Percentiles rank a stretch among this genome's conserved stretches.
Evolutionary conservation across 129 eudicot genomes (phyloP).

Genomic region (Chrysanthemum makinoi): DNA sequence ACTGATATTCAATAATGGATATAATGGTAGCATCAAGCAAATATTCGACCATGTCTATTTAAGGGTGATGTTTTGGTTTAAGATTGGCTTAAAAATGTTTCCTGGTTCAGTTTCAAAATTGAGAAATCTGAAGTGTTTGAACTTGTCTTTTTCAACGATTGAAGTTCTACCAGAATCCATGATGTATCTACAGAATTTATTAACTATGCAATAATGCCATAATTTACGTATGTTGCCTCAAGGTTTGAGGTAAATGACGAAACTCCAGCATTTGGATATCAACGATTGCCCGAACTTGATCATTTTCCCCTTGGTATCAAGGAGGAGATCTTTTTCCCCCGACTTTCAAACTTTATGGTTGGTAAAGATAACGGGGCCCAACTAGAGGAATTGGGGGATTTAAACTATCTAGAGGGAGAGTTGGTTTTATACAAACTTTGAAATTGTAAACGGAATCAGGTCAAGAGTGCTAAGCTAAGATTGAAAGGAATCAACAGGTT

Average conservation of each 20-base stretch:
- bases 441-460: background rate
- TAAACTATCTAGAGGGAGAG: background rate
- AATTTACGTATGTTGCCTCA: background rate
- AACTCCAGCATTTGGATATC: background rate
- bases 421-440: background rate
- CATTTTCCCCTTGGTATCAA: conserved; percentile 1
- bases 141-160: conserved; percentile 19
- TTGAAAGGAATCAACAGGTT: background rate
- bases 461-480: conserved; percentile 3
- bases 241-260: conserved; percentile 1
- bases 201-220: background rate
- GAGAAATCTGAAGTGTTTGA: conserved; percentile 26
- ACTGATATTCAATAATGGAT: background rate
- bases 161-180: conserved; percentile 35
- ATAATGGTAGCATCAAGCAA: background rate
- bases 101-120: background rate
- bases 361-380: background rate
- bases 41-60: background rate
- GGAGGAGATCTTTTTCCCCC: background rate
- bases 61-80: background rate
- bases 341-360: background rate
- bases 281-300: background rate
- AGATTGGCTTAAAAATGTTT: background rate
- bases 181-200: conserved; percentile 20
- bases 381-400: conserved; percentile 6